phyloP scores from a whole-genome alignment of 2,329 filamentous ascomycete genomes.

The Hypocrella siamensis region DNA sequence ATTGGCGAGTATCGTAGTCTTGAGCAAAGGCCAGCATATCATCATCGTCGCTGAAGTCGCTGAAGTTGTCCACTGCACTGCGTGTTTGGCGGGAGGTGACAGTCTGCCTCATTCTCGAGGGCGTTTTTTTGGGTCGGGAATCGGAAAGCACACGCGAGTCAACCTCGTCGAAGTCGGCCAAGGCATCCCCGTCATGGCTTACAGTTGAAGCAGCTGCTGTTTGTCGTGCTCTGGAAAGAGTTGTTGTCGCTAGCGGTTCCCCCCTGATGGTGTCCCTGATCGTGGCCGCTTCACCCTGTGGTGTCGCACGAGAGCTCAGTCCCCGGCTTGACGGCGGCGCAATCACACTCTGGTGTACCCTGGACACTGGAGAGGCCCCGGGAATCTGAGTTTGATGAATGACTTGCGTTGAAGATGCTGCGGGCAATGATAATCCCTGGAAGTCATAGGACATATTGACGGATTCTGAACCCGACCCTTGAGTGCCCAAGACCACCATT shows the following conservation, averaged over 20 bases:
- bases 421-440: constrained; percentile 14
- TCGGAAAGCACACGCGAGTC: too few relatives aligned
- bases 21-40: constrained; percentile 37
- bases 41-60: constrained; percentile 33
- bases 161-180: too few relatives aligned
- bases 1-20: constrained; percentile 29
- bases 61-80: constrained; percentile 19
- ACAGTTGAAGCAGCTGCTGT: too few relatives aligned
- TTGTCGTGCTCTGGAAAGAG: too few relatives aligned
- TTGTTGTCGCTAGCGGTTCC: too few relatives aligned
- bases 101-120: neutral
- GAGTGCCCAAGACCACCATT: constrained; percentile 27
- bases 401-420: constrained; percentile 26
- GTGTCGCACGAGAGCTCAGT: too few relatives aligned
- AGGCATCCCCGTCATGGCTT: too few relatives aligned
- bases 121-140: too few relatives aligned
- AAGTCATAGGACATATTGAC: constrained; percentile 17
- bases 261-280: too few relatives aligned
- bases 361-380: constrained; percentile 8
- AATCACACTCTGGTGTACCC: too few relatives aligned
- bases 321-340: too few relatives aligned
- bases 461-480: constrained; percentile 16
- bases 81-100: constrained; percentile 4
- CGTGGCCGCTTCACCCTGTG: too few relatives aligned
- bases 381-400: constrained; percentile 36